Evolutionary conservation across 2,329 filamentous ascomycete species (phyloP), one percentile per base, ranked within the genome.

Genomic region (Pseudogymnoascus sp.): DNA sequence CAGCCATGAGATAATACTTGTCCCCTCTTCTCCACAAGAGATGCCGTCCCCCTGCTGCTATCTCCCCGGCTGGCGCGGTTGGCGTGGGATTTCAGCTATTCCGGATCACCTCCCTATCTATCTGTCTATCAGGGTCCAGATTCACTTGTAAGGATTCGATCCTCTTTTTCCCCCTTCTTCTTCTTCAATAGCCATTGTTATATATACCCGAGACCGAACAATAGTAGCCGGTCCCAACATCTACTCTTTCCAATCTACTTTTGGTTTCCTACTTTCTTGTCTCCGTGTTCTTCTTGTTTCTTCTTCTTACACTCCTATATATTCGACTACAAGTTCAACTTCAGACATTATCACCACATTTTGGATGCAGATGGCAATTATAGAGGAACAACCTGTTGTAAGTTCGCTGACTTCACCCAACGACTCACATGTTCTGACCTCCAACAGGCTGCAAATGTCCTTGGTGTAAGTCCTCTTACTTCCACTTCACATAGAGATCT

Each of bases 1-100:
- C 43, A 53, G 23, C 43, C 43, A 53, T 53, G 43, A 53, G 43
- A 53, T 53, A 53, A 53, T 53, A 53, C 43, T 53, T 53, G 14
- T 4, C 23, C 23, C 43, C 43, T 16, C 43, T 53, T 53, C 43
- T 31, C 43, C 43, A 31, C 43, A 53, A 7, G 14, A 53, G 23
- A 31, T 53, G 43, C 23, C 43, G 43, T 28, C 23, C 43, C 38
- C 40, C 43, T 31, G 43, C 43, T 53, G 12, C 23, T 53, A 53
- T 53, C 23, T 14, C 14, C 38, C 43, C 43, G 43, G 43, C 43
- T 53, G 6, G 43, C 43, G 43, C 43, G 43, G 43, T 53, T 53
- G 43, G 23, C 23, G 43, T 53, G 43, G 43, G 14, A 53, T 28
- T 16, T 23, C 12, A 7, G 14, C 7, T 49, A 7, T 31, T 23